phyloP scores from a whole-genome alignment of 371 early-diverging fungal species.

The Actinomortierella wolfii region DNA sequence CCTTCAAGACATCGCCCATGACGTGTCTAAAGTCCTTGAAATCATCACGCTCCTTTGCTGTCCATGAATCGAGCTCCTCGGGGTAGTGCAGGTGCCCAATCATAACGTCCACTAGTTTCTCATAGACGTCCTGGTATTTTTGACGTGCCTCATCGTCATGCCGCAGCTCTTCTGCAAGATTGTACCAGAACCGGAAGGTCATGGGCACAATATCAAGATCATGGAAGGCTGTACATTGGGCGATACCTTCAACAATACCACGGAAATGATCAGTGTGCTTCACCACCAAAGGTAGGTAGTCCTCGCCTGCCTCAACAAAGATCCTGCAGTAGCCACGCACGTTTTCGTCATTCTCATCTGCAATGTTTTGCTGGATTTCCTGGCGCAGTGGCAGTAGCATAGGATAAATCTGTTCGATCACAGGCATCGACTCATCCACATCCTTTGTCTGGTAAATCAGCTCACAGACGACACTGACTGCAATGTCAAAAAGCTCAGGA shows the following conservation, averaged over 20 bases:
- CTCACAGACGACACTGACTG: constrained; percentile 83
- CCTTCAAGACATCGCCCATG: constrained; percentile 97
- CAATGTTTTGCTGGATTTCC: constrained; percentile 51
- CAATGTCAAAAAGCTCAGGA: constrained; percentile 78
- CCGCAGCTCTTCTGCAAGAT: constrained; percentile 70
- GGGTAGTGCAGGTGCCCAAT: constrained; percentile 86
- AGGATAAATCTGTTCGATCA: constrained; percentile 72
- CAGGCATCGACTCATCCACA: constrained; percentile 51
- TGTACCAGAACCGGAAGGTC: constrained; percentile 89
- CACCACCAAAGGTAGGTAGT: constrained; percentile 77
- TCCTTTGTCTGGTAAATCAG: constrained; percentile 80
- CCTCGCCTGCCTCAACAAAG: constrained; percentile 86
- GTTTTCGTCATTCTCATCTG: constrained; percentile 67
- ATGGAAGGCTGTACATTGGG: constrained; percentile 69
- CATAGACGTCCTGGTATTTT: constrained; percentile 68
- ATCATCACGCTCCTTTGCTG: constrained; percentile 89
- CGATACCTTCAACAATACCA: constrained; percentile 75
- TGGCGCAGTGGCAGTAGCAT: constrained; percentile 55
- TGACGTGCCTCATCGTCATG: constrained; percentile 49
- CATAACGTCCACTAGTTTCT: constrained; percentile 77
- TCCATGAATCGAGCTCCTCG: constrained; percentile 66
- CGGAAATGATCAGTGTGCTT: constrained; percentile 64
- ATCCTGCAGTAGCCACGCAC: constrained; percentile 80
- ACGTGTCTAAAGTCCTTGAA: constrained; percentile 94
- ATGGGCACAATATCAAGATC: constrained; percentile 75